These are phyloP conservation scores for Fusarium sp. DNA, from an alignment of 2,329 filamentous ascomycete genomes.

Conservation along the genomic window DNA sequence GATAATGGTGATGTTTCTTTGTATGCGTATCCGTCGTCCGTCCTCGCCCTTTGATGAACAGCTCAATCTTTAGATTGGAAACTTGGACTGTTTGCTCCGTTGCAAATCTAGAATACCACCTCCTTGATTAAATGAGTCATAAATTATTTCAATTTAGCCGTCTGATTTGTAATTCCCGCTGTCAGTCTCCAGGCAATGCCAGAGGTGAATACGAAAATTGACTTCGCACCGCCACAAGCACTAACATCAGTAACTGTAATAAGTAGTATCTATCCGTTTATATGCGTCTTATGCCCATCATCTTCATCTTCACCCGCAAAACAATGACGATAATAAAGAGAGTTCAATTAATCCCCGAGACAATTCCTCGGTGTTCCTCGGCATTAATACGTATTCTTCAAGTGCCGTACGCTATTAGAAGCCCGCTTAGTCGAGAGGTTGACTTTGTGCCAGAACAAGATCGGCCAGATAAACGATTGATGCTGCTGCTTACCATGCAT, in stretches of 20 bases:
- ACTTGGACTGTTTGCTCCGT: not conserved
- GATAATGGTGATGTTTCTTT: not conserved
- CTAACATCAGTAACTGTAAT: not conserved
- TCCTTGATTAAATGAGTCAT: not conserved
- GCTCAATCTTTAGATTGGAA: not conserved
- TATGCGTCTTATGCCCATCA: not conserved
- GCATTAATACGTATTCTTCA: not conserved
- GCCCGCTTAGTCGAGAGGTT: not conserved
- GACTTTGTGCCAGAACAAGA: not conserved
- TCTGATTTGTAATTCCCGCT: slow-evolving; percentile 42
- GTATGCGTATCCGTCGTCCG: not conserved
- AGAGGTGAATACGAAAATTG: not conserved
- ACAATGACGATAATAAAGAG: not conserved
- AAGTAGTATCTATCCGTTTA: not conserved
- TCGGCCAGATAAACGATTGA: not conserved
- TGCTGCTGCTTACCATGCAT: slow-evolving; percentile 3
- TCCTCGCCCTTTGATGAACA: not conserved
- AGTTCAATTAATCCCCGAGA: not conserved
- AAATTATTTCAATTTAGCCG: slow-evolving; percentile 13
- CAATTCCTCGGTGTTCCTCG: not conserved
- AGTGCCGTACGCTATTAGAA: not conserved
- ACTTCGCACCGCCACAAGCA: not conserved
- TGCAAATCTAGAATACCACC: not conserved
- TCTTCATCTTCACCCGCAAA: not conserved
- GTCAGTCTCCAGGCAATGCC: not conserved